phyloP scores from a whole-genome alignment of 306 rosid species.

The Lotus japonicus region DNA sequence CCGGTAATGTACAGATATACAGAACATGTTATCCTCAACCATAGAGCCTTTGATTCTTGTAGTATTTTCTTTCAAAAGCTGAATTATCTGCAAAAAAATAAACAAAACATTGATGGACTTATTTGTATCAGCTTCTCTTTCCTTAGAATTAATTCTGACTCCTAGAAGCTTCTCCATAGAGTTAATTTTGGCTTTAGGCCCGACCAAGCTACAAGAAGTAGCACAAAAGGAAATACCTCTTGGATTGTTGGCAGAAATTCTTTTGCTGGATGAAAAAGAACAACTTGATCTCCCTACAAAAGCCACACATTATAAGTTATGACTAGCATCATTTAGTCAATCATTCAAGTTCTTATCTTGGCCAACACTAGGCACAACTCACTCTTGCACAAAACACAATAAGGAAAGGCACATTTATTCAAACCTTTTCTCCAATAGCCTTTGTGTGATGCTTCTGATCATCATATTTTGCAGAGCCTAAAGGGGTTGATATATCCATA shows the following conservation, averaged over 20 bases:
- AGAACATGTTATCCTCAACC: slow-evolving; percentile 46
- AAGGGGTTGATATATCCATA: slow-evolving; percentile 59
- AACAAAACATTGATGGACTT: not conserved
- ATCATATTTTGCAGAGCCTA: slow-evolving; percentile 31
- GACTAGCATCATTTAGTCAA: not conserved
- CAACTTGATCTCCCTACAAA: slow-evolving; percentile 45
- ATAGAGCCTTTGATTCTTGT: slow-evolving; percentile 27
- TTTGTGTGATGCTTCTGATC: slow-evolving; percentile 31
- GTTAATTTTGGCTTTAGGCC: too few relatives aligned
- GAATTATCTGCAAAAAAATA: slow-evolving; percentile 27
- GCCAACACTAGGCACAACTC: not conserved
- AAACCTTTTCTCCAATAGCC: slow-evolving; percentile 42
- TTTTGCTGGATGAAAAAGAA: slow-evolving; percentile 43
- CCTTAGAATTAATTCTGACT: too few relatives aligned
- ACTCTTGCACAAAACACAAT: not conserved
- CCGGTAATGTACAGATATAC: slow-evolving; percentile 47
- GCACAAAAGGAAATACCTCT: slow-evolving; percentile 28
- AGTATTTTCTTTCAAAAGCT: slow-evolving; percentile 23
- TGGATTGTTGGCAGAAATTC: slow-evolving; percentile 37
- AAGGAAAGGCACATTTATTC: not conserved
- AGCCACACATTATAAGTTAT: not conserved
- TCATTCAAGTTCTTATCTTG: not conserved
- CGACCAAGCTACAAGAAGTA: not conserved
- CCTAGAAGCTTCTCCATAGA: too few relatives aligned
- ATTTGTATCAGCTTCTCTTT: not conserved